Conservation (phyloP, 257 asterid genomes). For the Datura wrightii region DNA sequence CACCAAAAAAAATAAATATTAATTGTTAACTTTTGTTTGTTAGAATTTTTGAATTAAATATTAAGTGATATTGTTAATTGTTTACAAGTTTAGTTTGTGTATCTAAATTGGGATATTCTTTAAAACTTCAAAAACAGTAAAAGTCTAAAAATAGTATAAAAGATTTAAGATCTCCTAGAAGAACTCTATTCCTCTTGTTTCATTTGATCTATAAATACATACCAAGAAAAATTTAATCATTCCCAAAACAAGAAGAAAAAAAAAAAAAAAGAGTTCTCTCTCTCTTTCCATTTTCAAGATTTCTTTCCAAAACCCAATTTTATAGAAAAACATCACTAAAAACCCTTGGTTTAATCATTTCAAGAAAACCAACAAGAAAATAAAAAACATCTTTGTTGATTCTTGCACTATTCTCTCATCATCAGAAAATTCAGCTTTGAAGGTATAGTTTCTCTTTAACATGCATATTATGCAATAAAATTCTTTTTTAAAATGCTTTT, state of each 20-base stretch:
- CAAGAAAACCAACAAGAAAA: no score
- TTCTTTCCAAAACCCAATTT: not conserved
- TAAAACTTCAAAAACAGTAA: not conserved
- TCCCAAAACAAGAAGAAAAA: not conserved
- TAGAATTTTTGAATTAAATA: no score
- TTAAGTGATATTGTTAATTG: no score
- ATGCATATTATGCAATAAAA: not conserved
- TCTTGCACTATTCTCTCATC: no score
- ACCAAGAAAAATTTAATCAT: conserved; percentile 1
- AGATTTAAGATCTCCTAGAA: not conserved
- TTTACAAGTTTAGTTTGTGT: no score
- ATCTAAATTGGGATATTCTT: no score
- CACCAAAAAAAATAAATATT: no score
- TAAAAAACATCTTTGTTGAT: not conserved
- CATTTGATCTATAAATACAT: not conserved
- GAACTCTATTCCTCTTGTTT: not conserved
- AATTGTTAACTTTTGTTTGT: no score
- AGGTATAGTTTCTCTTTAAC: not conserved
- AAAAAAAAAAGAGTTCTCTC: not conserved
- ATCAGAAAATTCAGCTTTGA: not conserved
- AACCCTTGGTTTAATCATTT: not conserved
- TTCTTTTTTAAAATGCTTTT: not conserved
- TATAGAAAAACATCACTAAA: not conserved
- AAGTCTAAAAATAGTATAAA: not conserved
- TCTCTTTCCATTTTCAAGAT: not conserved